Percentiles rank a stretch among this genome's conserved stretches.
Conservation (phyloP, 164 flowering plant species). For the Stephania cephalantha region DNA sequence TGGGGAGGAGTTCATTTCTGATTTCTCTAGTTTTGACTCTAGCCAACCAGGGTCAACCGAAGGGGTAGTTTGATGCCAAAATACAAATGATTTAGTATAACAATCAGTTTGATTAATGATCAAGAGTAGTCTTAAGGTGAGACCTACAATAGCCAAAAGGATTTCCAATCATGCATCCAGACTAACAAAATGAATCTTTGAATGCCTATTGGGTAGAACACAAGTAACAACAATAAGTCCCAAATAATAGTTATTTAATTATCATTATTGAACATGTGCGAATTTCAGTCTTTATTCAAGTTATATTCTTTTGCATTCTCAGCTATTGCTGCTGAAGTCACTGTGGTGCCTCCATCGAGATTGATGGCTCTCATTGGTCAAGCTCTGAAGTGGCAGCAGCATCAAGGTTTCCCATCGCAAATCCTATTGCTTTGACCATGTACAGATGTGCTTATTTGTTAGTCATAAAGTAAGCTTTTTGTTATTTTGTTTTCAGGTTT, state of each 20-base stretch:
- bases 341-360: slow-evolving; percentile 93
- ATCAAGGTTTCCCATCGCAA: slow-evolving; percentile 56
- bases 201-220: too few species aligned
- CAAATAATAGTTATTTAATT: background rate
- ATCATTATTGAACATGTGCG: background rate
- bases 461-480: background rate
- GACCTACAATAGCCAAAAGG: too few species aligned
- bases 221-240: background rate
- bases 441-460: background rate
- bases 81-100: too few species aligned
- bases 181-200: too few species aligned
- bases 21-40: too few species aligned
- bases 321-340: slow-evolving; percentile 91
- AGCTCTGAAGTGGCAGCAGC: slow-evolving; percentile 99
- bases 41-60: too few species aligned
- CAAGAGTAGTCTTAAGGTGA: too few species aligned
- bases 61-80: too few species aligned
- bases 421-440: background rate
- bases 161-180: too few species aligned
- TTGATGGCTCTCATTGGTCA: slow-evolving; percentile 97
- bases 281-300: background rate
- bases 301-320: slow-evolving; percentile 18
- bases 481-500: slow-evolving; percentile 49
- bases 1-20: too few species aligned
- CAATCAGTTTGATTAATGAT: too few species aligned